These are phyloP conservation scores for Claviceps maximensis DNA, from an alignment of 2,329 filamentous ascomycete genomes.

Conservation along the genomic window DNA sequence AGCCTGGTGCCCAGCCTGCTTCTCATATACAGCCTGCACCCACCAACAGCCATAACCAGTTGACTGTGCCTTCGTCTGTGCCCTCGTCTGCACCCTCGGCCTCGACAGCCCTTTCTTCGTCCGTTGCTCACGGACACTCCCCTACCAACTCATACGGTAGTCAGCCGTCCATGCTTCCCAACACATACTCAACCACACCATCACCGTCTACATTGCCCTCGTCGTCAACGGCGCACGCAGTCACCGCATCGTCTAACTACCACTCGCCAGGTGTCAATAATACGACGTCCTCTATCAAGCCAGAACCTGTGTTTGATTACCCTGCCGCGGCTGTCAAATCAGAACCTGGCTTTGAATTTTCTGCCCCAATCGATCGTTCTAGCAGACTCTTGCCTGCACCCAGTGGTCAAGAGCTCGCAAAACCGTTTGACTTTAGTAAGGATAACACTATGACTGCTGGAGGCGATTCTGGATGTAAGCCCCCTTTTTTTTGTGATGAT, in stretches of 20 bases:
- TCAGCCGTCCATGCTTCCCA: slow-evolving; percentile 30
- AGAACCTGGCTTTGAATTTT: slow-evolving; percentile 35
- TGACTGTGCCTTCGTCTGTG: slow-evolving; percentile 21
- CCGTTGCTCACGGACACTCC: slow-evolving; percentile 13
- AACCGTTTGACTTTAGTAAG: slow-evolving; percentile 7
- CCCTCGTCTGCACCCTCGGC: slow-evolving; percentile 14
- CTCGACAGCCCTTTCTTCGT: slow-evolving; percentile 10
- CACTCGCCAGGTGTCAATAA: slow-evolving; percentile 20
- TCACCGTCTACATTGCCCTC: slow-evolving; percentile 20
- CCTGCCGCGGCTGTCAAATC: slow-evolving; percentile 28
- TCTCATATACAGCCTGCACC: slow-evolving; percentile 33
- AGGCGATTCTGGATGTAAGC: slow-evolving; percentile 34
- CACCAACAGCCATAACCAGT: slow-evolving; percentile 13
- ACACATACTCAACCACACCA: slow-evolving; percentile 23
- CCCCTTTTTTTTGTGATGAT: not conserved
- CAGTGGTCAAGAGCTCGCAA: slow-evolving; percentile 1
- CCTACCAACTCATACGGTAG: slow-evolving; percentile 29
- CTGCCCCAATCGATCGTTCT: slow-evolving; percentile 47
- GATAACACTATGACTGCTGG: slow-evolving; percentile 13
- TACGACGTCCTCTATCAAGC: slow-evolving; percentile 13
- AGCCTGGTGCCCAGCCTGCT: slow-evolving; percentile 59
- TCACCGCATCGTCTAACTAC: slow-evolving; percentile 18
- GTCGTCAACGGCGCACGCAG: slow-evolving; percentile 10
- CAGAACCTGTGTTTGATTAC: slow-evolving; percentile 35
- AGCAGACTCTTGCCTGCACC: slow-evolving; percentile 3